Percentiles rank a stretch among this genome's conserved stretches.
phyloP scores from a whole-genome alignment of 140 eudicot species.

The Ambrosia hybrid region DNA sequence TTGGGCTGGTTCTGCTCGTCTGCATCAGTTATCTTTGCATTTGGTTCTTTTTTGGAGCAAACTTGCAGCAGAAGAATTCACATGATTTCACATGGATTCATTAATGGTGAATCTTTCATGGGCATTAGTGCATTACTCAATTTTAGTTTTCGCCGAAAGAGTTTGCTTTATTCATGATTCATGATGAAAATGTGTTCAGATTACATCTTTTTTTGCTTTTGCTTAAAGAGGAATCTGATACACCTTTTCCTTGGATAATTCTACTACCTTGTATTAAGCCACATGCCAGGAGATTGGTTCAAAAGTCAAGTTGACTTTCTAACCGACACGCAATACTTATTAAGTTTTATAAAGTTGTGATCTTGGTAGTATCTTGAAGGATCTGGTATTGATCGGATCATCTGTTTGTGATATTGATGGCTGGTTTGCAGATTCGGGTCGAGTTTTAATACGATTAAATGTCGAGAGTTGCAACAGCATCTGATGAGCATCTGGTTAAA shows the following conservation, averaged over 20 bases:
- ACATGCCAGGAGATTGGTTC: not conserved
- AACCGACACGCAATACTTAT: not conserved
- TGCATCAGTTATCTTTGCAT: not conserved
- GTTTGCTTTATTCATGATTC: not conserved
- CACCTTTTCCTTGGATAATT: not conserved
- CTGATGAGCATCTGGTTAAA: no score
- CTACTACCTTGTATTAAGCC: not conserved
- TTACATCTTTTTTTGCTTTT: not conserved
- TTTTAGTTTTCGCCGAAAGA: not conserved
- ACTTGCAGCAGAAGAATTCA: slow-evolving; percentile 3
- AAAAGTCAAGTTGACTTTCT: not conserved
- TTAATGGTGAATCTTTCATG: slow-evolving; percentile 2
- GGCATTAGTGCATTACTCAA: not conserved
- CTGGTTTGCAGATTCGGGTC: not conserved
- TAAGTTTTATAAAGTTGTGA: not conserved
- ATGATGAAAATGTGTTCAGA: not conserved
- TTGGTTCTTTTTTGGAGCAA: slow-evolving; percentile 9
- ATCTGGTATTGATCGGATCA: not conserved
- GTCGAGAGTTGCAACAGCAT: not conserved
- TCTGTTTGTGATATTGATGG: not conserved
- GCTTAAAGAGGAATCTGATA: not conserved
- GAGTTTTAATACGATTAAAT: not conserved
- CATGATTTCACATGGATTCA: not conserved
- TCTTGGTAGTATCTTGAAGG: not conserved
- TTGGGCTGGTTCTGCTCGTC: no score